Conservation (phyloP, 2,329 filamentous ascomycete genomes). For the Sarocladium kiliense region DNA sequence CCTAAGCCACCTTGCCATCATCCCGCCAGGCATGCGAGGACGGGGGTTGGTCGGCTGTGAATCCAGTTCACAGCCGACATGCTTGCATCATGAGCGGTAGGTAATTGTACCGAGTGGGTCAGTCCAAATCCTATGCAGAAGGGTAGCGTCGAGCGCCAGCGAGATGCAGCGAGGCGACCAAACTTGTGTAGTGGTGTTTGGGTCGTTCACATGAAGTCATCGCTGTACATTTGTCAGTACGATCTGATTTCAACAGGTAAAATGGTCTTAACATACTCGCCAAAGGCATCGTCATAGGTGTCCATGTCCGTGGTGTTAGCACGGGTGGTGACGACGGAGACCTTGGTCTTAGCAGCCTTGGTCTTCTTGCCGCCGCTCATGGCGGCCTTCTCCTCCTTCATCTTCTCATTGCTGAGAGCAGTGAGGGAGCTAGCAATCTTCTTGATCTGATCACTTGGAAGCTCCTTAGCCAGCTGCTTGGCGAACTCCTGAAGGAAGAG, state of each 20-base stretch:
- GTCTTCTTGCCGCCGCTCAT: conserved; percentile 95
- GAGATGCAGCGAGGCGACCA: conserved; percentile 6
- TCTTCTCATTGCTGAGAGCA: conserved; percentile 92
- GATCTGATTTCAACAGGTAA: conserved; percentile 13
- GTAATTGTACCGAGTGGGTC: background rate
- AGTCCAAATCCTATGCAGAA: background rate
- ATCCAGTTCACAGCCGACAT: conserved; percentile 8
- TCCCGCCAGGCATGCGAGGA: background rate
- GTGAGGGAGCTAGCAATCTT: conserved; percentile 86
- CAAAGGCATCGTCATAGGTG: conserved; percentile 73
- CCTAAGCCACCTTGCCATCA: background rate
- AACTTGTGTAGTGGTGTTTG: conserved; percentile 3
- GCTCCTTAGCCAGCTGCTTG: conserved; percentile 80
- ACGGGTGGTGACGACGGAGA: conserved; percentile 65
- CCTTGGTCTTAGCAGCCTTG: conserved; percentile 95
- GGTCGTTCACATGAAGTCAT: conserved; percentile 65
- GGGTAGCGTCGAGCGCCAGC: background rate
- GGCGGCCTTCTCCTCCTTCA: conserved; percentile 94
- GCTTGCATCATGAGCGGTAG: conserved; percentile 5
- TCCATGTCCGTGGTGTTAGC: conserved; percentile 63
- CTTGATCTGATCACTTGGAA: conserved; percentile 92
- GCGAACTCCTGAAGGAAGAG: conserved; percentile 88
- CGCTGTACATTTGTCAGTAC: conserved; percentile 34
- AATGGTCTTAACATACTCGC: conserved; percentile 60
- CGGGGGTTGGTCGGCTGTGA: background rate